Evolutionary conservation across 345 rosid species (phyloP), one percentile per base, ranked within the genome.

Genomic region (Citrus unshiu): DNA sequence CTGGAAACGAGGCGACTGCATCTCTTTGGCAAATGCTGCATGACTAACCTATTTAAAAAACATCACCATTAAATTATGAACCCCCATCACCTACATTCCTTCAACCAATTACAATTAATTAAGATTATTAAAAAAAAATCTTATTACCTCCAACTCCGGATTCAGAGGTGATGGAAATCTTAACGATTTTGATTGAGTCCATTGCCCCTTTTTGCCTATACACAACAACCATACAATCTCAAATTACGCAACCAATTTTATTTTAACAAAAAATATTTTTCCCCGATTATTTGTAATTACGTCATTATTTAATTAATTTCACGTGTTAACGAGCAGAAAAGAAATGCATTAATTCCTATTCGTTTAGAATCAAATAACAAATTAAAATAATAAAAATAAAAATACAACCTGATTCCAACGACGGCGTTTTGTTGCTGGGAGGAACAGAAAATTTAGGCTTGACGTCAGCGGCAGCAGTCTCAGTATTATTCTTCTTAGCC

Each of bases 1-100:
- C 81, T 91, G 97, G 80, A 94, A 94, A 37, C 94, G 88, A 7
- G 97, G 98, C 71, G 97, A 94, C 74, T 90, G 97, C 76, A 93
- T 83, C 86, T 93, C 95, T 86, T 91, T 92, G 54, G 90, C 89
- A 84, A 90, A 85, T 27, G 87, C 93, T 19, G 84, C 92, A 83
- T 88, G 93, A 78, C 78, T 65, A 81, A 81, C 91, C 99, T 93
- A 81, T 75, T 46, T 3, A 46, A 13, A 10, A 56, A 57, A 21
- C 21, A 64, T 43, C 40, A 49, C 32, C 57, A 24, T 5, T 22
- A 43, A 24, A 40, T 60, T 18, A 73, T 58, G 12, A 46, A 56
- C 25, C 67, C 10, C 46, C 16, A 8, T 34, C 39, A 75, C 65
- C 43, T 49, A 34, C 72, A 76, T 65, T 68, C 25, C 72, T 69